Evolutionary conservation across 164 flowering plant species (phyloP).

Genomic region (Piper betle): DNA sequence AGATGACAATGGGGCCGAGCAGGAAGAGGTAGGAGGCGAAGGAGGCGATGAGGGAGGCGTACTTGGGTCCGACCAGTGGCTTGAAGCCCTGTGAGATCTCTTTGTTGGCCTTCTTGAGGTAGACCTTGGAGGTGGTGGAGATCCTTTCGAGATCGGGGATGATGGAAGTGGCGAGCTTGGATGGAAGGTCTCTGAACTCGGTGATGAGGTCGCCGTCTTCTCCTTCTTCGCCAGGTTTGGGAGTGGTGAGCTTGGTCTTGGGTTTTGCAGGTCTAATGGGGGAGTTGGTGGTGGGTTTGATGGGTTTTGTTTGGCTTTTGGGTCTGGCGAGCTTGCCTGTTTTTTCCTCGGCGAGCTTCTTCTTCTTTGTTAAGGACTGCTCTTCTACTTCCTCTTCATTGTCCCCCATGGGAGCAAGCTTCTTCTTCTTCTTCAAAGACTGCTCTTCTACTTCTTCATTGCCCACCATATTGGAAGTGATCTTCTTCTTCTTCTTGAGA

Average conservation of each 20-base stretch:
- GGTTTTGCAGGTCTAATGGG: conserved; percentile 9
- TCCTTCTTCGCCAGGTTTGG: conserved; percentile 10
- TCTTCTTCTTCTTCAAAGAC: background rate
- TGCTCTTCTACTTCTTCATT: conserved; percentile 2
- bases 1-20: conserved; percentile 54
- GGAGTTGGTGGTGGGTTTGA: conserved; percentile 9
- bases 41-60: conserved; percentile 58
- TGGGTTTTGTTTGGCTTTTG: conserved; percentile 19
- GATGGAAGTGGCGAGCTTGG: conserved; percentile 46
- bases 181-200: conserved; percentile 60
- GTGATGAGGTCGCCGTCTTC: conserved; percentile 28
- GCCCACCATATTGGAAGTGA: too few relatives aligned
- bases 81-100: conserved; percentile 57
- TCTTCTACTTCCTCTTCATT: too few relatives aligned
- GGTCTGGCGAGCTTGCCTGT: background rate
- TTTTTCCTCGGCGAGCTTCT: background rate
- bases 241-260: background rate
- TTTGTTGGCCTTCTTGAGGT: conserved; percentile 49
- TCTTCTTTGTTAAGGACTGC: too few relatives aligned
- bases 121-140: conserved; percentile 56
- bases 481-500: background rate
- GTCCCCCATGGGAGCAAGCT: too few relatives aligned
- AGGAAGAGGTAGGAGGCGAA: conserved; percentile 46
- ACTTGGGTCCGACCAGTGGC: conserved; percentile 60
- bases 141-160: conserved; percentile 66